Base-by-base conservation (phyloP, 179 eudicot genomes). In the Actinidia arguta region DNA sequence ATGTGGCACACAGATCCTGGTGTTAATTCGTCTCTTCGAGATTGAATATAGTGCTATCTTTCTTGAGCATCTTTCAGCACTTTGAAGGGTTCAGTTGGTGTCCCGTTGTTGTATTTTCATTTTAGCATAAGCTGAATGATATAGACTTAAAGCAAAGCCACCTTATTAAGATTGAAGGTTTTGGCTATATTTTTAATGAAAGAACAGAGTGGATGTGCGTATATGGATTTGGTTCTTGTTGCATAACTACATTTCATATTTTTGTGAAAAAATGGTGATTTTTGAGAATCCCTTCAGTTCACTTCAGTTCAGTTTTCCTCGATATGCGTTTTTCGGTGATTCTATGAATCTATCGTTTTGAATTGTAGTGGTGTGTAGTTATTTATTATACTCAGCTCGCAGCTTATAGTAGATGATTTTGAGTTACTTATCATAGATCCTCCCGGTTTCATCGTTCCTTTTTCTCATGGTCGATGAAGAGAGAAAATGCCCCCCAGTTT, bases 111-210 rank as follows among this genome's bases (percentile, higher is more conserved):
- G 56, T 73, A 73, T 47, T 54, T 73, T 25, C 61, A 31, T 81
- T 81, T 55, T 24, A 14, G 42, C 52, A 73, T 52, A 74, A 54
- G 78, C n/a, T 56, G 79, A 62, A 73, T 74, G 71, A 44, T 81
- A 22, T 62, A 73, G 48, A 73, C 25, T 17, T 48, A 39, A 73
- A 24, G 24, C 62, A 81, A 61, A 48, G 8, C 50, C 27, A 70
- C 50, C 67, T 52, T 80, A 61, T n/a, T 58, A 31, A 24, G 24
- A 24, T 81, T 73, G 61, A 73, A 42, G 58, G 48, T 73, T 73
- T 81, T 39, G 50, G 69, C 42, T 24, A 8, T 25, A 4, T 31
- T 73, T 73, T 72, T 73, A 56, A 72, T 80, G 59, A 80, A 62
- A 51, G 36, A 56, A 46, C 55, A 55, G 74, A 58, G 39, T 48